Evolutionary conservation across 768 basidiomycete species (phyloP).

Genomic region (Rhizopogon sp.): DNA sequence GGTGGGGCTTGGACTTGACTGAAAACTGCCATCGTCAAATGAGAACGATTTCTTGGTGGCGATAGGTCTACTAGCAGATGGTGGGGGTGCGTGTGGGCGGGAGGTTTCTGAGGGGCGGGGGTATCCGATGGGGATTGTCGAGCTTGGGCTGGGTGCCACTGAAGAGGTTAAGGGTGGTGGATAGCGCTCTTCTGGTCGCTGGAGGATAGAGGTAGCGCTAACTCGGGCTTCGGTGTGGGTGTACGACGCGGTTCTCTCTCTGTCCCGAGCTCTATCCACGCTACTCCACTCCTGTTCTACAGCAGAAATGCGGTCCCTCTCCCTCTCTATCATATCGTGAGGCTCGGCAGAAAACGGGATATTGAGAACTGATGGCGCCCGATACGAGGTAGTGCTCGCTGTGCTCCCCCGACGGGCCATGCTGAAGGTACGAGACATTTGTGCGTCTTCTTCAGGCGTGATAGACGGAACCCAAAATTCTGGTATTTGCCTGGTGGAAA

Average conservation of each 20-base stretch:
- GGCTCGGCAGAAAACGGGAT: conserved; percentile 30
- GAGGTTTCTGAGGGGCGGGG: conserved; percentile 8
- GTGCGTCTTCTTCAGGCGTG: conserved; percentile 39
- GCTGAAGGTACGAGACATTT: conserved; percentile 35
- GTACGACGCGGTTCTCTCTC: conserved; percentile 11
- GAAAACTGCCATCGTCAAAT: conserved; percentile 18
- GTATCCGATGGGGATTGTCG: conserved; percentile 5
- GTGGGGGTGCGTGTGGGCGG: conserved; percentile 15
- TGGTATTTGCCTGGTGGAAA: conserved; percentile 30
- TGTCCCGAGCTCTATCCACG: conserved; percentile 19
- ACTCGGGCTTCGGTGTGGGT: conserved; percentile 19
- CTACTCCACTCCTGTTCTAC: conserved; percentile 25
- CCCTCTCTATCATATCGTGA: conserved; percentile 19
- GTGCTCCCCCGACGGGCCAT: conserved; percentile 44
- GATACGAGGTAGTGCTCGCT: conserved; percentile 45
- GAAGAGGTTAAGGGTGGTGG: conserved; percentile 6
- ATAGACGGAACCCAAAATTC: conserved; percentile 49
- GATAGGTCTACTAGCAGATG: conserved; percentile 29
- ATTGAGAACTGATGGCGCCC: conserved; percentile 35
- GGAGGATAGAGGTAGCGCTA: background rate
- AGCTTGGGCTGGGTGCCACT: conserved; percentile 10
- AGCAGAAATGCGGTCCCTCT: conserved; percentile 19
- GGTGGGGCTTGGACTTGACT: conserved; percentile 18
- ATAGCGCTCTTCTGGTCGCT: conserved; percentile 15
- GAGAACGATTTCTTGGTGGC: conserved; percentile 21